A percentile compares a stretch with the other conserved stretches of the same genome.
These are phyloP conservation scores for Odontarrhena argentea DNA, from an alignment of 345 rosid genomes.

Conservation along the genomic window DNA sequence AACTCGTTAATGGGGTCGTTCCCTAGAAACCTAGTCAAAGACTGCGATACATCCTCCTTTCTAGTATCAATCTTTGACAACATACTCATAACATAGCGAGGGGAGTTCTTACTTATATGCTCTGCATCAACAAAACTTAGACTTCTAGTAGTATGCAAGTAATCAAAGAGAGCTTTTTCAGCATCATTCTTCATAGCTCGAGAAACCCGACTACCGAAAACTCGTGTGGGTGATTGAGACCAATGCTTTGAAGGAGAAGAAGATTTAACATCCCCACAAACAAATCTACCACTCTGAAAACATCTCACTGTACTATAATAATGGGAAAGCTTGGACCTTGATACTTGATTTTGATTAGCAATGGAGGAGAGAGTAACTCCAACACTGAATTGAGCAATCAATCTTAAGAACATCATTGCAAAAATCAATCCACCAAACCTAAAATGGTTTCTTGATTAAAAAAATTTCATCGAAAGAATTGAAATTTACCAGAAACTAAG, in stretches of 20 bases:
- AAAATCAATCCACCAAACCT: slow-evolving; percentile 14
- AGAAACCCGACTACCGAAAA: slow-evolving; percentile 35
- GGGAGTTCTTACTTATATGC: slow-evolving; percentile 66
- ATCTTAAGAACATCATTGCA: slow-evolving; percentile 19
- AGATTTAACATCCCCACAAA: slow-evolving; percentile 26
- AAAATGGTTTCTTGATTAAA: background rate
- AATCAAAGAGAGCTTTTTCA: slow-evolving; percentile 70
- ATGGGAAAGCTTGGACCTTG: slow-evolving; percentile 35
- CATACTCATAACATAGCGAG: slow-evolving; percentile 48
- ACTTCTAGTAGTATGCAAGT: slow-evolving; percentile 63
- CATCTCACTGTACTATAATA: slow-evolving; percentile 36
- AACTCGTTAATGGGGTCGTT: slow-evolving; percentile 86
- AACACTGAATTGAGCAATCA: slow-evolving; percentile 37
- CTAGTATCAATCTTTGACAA: slow-evolving; percentile 42
- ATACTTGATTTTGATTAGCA: slow-evolving; percentile 31
- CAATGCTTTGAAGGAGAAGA: slow-evolving; percentile 37
- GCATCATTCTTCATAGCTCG: slow-evolving; percentile 46
- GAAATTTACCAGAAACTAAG: slow-evolving; percentile 15
- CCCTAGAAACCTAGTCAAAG: slow-evolving; percentile 54
- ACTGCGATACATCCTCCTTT: slow-evolving; percentile 42
- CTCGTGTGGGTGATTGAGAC: slow-evolving; percentile 36
- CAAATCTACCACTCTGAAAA: slow-evolving; percentile 42
- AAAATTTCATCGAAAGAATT: slow-evolving; percentile 8
- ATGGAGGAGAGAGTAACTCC: slow-evolving; percentile 39
- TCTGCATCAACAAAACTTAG: slow-evolving; percentile 67